phyloP scores from a whole-genome alignment of 495 filamentous ascomycete species.

The Hypoxylon crocopeplum region DNA sequence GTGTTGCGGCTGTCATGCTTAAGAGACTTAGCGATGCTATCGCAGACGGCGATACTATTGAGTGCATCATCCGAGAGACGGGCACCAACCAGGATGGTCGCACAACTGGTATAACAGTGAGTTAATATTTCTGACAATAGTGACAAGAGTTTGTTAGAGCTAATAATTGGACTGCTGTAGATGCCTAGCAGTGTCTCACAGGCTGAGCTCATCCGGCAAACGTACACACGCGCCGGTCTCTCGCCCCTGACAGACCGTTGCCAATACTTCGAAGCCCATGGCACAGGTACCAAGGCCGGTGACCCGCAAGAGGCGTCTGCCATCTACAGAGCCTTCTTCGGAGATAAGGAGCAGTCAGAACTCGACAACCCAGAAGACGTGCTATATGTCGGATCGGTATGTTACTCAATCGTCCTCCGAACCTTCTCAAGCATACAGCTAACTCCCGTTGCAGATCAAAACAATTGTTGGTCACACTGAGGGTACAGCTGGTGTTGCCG shows the following conservation, averaged over 20 bases:
- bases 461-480: constrained; percentile 61
- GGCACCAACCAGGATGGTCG: constrained; percentile 63
- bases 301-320: constrained; percentile 39
- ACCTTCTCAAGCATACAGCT: too few species aligned
- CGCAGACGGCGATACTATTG: constrained; percentile 49
- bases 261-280: constrained; percentile 58
- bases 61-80: constrained; percentile 63
- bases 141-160: too few species aligned
- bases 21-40: constrained; percentile 58
- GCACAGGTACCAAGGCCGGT: constrained; percentile 57
- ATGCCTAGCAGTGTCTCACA: too few species aligned
- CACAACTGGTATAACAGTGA: constrained; percentile 43
- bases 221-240: too few species aligned
- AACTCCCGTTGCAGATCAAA: too few species aligned
- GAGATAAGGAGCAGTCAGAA: background rate
- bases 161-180: too few species aligned
- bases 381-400: constrained; percentile 50
- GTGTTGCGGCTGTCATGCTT: constrained; percentile 55
- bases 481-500: constrained; percentile 55
- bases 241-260: constrained; percentile 36
- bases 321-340: background rate
- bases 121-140: too few species aligned
- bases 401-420: too few species aligned
- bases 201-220: too few species aligned
- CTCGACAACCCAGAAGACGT: background rate